phyloP scores from a whole-genome alignment of 1,139 yeast species.

The Scheffersomyces illinoinensis region DNA sequence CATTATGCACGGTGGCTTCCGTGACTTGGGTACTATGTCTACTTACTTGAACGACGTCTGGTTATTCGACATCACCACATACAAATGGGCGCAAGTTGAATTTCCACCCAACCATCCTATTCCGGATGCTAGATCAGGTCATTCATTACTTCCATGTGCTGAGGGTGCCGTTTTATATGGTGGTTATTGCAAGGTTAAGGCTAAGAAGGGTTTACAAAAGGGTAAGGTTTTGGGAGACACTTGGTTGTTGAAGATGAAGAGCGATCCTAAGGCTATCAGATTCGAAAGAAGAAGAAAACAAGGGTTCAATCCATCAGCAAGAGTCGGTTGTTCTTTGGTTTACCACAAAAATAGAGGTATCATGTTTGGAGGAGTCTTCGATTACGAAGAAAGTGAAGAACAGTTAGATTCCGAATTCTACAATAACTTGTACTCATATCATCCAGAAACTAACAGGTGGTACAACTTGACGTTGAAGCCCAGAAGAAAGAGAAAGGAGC shows the following conservation, averaged over 20 bases:
- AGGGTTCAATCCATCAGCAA: slow-evolving; percentile 84
- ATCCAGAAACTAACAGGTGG: slow-evolving; percentile 89
- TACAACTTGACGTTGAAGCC: slow-evolving; percentile 69
- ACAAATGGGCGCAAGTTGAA: slow-evolving; percentile 89
- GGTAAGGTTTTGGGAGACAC: slow-evolving; percentile 90
- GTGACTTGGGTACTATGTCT: slow-evolving; percentile 83
- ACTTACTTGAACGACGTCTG: slow-evolving; percentile 85
- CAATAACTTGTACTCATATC: slow-evolving; percentile 80
- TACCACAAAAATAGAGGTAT: slow-evolving; percentile 91
- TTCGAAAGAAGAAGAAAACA: slow-evolving; percentile 91
- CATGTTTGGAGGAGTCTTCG: slow-evolving; percentile 93
- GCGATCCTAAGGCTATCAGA: slow-evolving; percentile 74
- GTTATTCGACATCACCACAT: slow-evolving; percentile 87
- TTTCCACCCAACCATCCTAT: slow-evolving; percentile 78
- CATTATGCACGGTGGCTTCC: slow-evolving; percentile 86
- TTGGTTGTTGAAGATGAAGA: slow-evolving; percentile 87
- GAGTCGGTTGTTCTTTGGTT: slow-evolving; percentile 94
- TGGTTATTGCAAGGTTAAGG: slow-evolving; percentile 92
- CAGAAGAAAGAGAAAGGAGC: slow-evolving; percentile 51
- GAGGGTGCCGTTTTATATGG: slow-evolving; percentile 92
- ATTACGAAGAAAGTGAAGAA: slow-evolving; percentile 94
- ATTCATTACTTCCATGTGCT: slow-evolving; percentile 75
- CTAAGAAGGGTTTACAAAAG: slow-evolving; percentile 83
- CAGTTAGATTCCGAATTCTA: slow-evolving; percentile 81
- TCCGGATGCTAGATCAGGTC: slow-evolving; percentile 95